Evolutionary conservation across 2,329 filamentous ascomycete genomes (phyloP).

Genomic region (Chalara sp.): DNA sequence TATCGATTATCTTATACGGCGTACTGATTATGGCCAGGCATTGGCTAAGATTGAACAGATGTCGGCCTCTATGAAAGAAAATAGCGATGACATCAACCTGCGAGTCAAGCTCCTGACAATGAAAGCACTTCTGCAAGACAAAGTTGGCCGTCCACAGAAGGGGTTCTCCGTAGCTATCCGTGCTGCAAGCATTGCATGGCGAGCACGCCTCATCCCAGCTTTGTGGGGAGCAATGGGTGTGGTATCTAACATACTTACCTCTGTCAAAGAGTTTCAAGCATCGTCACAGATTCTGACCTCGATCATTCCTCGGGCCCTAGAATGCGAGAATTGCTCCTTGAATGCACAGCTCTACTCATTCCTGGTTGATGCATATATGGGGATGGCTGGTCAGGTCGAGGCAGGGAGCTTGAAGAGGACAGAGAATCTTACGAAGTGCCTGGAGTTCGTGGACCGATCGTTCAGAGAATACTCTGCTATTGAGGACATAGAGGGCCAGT

Average conservation of each 20-base stretch:
- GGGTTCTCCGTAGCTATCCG: constrained; percentile 60
- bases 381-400: constrained; percentile 45
- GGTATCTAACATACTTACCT: constrained; percentile 50
- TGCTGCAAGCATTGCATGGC: constrained; percentile 56
- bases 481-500: constrained; percentile 52
- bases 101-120: constrained; percentile 53
- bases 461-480: constrained; percentile 46
- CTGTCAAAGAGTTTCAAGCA: constrained; percentile 52
- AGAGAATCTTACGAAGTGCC: constrained; percentile 38
- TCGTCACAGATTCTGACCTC: constrained; percentile 49
- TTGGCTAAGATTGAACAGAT: constrained; percentile 46
- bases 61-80: constrained; percentile 42
- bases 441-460: constrained; percentile 23
- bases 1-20: constrained; percentile 51
- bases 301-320: constrained; percentile 57
- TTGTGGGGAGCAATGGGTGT: constrained; percentile 55
- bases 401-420: constrained; percentile 32
- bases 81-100: constrained; percentile 53
- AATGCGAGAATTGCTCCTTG: constrained; percentile 50
- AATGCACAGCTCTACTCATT: constrained; percentile 51
- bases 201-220: constrained; percentile 48
- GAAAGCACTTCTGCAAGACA: constrained; percentile 56
- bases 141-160: constrained; percentile 51
- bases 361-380: constrained; percentile 59
- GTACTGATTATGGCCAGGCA: constrained; percentile 44